Evolutionary conservation across 2,329 filamentous ascomycete genomes (phyloP).

Genomic region (Neonectria punicea): DNA sequence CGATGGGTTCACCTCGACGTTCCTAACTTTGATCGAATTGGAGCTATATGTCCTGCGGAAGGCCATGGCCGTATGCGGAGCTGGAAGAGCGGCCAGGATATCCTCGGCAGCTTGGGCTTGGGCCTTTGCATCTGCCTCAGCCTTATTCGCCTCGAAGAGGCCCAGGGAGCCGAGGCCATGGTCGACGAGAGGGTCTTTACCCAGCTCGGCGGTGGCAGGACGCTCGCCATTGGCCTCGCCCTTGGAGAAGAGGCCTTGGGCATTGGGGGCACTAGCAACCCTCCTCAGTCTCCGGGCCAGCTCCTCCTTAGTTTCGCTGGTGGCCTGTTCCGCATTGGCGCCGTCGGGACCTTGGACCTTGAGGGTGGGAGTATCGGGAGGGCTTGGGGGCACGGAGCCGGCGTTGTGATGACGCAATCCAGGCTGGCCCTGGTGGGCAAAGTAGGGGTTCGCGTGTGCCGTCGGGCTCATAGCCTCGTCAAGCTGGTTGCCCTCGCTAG

Average conservation of each 20-base stretch:
- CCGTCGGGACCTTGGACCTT: conserved; percentile 77
- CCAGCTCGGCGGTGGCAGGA: conserved; percentile 85
- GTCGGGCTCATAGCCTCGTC: conserved; percentile 92
- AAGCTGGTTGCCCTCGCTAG: conserved; percentile 90
- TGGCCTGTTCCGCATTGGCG: conserved; percentile 72
- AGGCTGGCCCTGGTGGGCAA: conserved; percentile 94
- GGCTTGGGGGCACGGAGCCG: conserved; percentile 90
- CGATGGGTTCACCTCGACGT: conserved; percentile 93
- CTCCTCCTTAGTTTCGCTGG: conserved; percentile 89
- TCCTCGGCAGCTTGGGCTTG: conserved; percentile 59
- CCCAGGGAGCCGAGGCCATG: conserved; percentile 56
- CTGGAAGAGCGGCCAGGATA: conserved; percentile 70
- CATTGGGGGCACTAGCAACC: conserved; percentile 96
- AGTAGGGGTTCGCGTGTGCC: conserved; percentile 95
- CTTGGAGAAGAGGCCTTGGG: conserved; percentile 85
- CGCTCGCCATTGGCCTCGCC: conserved; percentile 67
- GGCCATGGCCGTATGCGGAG: conserved; percentile 74
- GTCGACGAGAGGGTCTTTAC: conserved; percentile 78
- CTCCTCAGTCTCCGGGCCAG: conserved; percentile 90
- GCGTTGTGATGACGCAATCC: conserved; percentile 95
- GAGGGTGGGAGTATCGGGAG: conserved; percentile 86
- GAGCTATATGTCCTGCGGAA: conserved; percentile 98
- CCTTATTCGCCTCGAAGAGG: conserved; percentile 48
- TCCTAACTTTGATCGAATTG: conserved; percentile 98
- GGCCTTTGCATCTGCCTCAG: conserved; percentile 41